Percentiles rank a stretch among this genome's conserved stretches.
These are phyloP conservation scores for Venturia pyrina DNA, from an alignment of 2,329 filamentous ascomycete genomes.

Conservation along the genomic window DNA sequence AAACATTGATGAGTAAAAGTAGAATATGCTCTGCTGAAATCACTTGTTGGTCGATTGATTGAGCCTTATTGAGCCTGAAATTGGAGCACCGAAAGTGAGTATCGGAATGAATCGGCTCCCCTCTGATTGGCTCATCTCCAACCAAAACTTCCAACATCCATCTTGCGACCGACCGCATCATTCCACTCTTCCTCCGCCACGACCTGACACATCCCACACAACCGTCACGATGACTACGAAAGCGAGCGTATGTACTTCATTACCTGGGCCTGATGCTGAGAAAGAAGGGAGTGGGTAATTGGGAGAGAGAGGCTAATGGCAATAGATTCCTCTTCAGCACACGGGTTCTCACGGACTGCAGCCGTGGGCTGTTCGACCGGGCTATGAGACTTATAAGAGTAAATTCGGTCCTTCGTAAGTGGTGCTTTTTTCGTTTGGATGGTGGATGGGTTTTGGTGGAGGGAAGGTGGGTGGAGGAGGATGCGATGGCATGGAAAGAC, in stretches of 20 bases:
- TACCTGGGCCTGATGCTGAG: too few relatives aligned
- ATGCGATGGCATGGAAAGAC: not conserved
- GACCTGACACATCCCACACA: not conserved
- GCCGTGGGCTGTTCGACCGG: conserved; percentile 25
- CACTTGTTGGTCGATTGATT: too few relatives aligned
- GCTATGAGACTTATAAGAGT: conserved; percentile 43
- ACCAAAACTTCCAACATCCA: not conserved
- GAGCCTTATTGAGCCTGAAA: too few relatives aligned
- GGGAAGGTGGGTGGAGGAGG: not conserved
- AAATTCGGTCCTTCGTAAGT: conserved; percentile 49
- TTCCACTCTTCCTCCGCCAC: not conserved
- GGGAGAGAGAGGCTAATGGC: too few relatives aligned
- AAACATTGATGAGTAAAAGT: too few relatives aligned
- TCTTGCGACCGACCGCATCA: not conserved
- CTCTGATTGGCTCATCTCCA: not conserved
- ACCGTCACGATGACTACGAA: not conserved
- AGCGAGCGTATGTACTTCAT: not conserved
- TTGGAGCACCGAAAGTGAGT: not conserved
- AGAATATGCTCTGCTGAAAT: too few relatives aligned
- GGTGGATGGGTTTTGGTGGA: not conserved
- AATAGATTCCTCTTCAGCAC: not conserved
- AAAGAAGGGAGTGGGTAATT: too few relatives aligned
- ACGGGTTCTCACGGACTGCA: conserved; percentile 17
- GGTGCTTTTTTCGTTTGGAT: not conserved
- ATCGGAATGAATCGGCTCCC: not conserved